Base-by-base conservation (phyloP, 108 stramenopile genomes). In the Tribonema minus region DNA sequence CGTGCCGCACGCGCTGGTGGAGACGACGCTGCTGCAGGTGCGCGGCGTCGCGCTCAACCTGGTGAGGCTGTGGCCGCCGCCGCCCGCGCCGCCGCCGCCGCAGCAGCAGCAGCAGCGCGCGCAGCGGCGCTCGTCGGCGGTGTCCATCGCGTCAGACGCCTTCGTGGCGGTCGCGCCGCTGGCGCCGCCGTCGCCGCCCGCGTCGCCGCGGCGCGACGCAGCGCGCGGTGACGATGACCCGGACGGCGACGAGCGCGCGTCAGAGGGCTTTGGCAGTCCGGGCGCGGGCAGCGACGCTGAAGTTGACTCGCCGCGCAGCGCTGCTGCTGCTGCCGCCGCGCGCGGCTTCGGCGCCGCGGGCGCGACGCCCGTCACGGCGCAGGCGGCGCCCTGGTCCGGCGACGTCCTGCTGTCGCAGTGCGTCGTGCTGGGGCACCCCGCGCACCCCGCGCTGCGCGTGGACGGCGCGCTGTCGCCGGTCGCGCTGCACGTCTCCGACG, bases 371-470 rank as follows among this genome's bases (percentile, higher is more conserved):
- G 33, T n/a, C 35, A 70, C 2, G 30, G 20, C 2, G 34, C 69
- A 25, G 58, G 37, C 58, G 58, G 59, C 31, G 69, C n/a, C 58
- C 25, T 70, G 69, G 69, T 25, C 34, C 26, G 69, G 69, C 26
- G 69, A 70, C 26, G 7, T 70, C 12, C 58, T 70, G 58, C n/a
- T 70, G 27, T 58, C 69, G 58, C 69, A 58, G 31, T 70, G 69
- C 58, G 69, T 58, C 7, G 69, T 70, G 36, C 35, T 58, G 69
- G 69, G 69, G 12, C 58, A 70, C 58, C 69, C 69, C 34, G 59
- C 36, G 27, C 69, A 70, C 58, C 69, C 69, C 34, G 34, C 58
- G 20, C 58, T 58, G 35, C 69, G 69, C 33, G 69, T 58, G 25
- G 69, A 70, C 34, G 58, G 34, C 2, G 59, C 59, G 69, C 34